Conservation (phyloP, 1,284 basidiomycete genomes). For the Phylloporus sp. region DNA sequence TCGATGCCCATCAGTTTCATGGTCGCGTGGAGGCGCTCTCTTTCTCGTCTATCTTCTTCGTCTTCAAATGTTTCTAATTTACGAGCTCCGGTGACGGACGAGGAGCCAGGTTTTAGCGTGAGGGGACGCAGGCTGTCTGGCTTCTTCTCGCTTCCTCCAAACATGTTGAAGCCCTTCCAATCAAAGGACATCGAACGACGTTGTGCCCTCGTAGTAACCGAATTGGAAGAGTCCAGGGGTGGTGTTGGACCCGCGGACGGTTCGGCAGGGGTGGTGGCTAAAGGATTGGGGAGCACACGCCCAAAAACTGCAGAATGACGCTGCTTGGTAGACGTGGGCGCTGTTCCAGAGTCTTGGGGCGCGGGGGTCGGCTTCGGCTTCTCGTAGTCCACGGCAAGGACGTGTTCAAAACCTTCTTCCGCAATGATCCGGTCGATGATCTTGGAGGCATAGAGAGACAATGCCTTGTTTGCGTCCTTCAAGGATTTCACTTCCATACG, state of each 20-base stretch:
- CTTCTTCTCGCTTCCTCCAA: conserved; percentile 65
- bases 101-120: conserved; percentile 67
- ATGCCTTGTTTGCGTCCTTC: conserved; percentile 93
- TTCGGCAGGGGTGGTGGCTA: conserved; percentile 37
- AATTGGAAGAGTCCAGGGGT: conserved; percentile 35
- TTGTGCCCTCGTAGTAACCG: conserved; percentile 49
- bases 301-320: conserved; percentile 63
- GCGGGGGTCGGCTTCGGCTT: conserved; percentile 44
- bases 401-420: conserved; percentile 92
- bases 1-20: conserved; percentile 94
- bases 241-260: conserved; percentile 41
- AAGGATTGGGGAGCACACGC: conserved; percentile 46
- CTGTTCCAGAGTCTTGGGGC: conserved; percentile 17
- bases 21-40: conserved; percentile 83
- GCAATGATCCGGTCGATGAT: conserved; percentile 96
- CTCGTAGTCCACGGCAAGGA: conserved; percentile 88
- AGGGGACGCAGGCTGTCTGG: conserved; percentile 67
- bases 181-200: conserved; percentile 82
- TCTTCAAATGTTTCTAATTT: conserved; percentile 81
- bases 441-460: conserved; percentile 93
- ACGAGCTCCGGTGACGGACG: conserved; percentile 60
- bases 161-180: conserved; percentile 75
- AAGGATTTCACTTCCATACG: conserved; percentile 85
- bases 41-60: conserved; percentile 84
- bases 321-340: conserved; percentile 42